Conservation (phyloP, 768 basidiomycete species). For the Hortiboletus campestris region DNA sequence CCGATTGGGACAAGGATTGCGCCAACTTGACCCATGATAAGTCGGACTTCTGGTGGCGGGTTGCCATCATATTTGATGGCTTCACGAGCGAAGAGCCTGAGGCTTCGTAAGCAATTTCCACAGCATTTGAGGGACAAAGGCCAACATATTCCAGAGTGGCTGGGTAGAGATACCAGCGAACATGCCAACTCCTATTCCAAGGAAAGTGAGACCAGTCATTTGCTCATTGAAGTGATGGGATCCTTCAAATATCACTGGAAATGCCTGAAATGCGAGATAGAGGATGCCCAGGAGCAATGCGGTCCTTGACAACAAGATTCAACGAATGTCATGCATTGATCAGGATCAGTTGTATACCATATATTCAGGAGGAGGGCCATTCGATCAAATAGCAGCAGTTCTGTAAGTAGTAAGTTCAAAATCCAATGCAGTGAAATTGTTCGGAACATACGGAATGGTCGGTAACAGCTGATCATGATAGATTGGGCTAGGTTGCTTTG, state of each 20-base stretch:
- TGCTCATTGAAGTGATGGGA: slow-evolving; percentile 55
- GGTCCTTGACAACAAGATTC: slow-evolving; percentile 28
- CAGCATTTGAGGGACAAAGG: background rate
- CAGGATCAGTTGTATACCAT: slow-evolving; percentile 46
- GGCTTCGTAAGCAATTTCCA: background rate
- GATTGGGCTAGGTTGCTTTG: slow-evolving; percentile 44
- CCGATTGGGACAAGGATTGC: slow-evolving; percentile 62
- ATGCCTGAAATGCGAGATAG: slow-evolving; percentile 54
- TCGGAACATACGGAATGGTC: slow-evolving; percentile 62
- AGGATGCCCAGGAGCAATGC: slow-evolving; percentile 43
- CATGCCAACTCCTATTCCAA: slow-evolving; percentile 52
- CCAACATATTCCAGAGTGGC: slow-evolving; percentile 45
- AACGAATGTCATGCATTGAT: background rate
- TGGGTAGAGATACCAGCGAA: slow-evolving; percentile 37
- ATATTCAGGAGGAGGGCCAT: slow-evolving; percentile 73
- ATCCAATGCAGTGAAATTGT: too few relatives aligned
- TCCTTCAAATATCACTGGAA: slow-evolving; percentile 50
- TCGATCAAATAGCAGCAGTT: slow-evolving; percentile 61
- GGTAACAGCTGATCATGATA: slow-evolving; percentile 59
- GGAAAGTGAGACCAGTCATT: slow-evolving; percentile 45
- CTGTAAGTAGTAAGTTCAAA: slow-evolving; percentile 31
- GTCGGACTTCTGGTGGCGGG: slow-evolving; percentile 63
- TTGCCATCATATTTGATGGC: slow-evolving; percentile 39
- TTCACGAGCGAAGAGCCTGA: slow-evolving; percentile 39
- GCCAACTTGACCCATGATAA: slow-evolving; percentile 68